Evolutionary conservation across 2,329 filamentous ascomycete species (phyloP).

Genomic region (Colletotrichum godetiae): DNA sequence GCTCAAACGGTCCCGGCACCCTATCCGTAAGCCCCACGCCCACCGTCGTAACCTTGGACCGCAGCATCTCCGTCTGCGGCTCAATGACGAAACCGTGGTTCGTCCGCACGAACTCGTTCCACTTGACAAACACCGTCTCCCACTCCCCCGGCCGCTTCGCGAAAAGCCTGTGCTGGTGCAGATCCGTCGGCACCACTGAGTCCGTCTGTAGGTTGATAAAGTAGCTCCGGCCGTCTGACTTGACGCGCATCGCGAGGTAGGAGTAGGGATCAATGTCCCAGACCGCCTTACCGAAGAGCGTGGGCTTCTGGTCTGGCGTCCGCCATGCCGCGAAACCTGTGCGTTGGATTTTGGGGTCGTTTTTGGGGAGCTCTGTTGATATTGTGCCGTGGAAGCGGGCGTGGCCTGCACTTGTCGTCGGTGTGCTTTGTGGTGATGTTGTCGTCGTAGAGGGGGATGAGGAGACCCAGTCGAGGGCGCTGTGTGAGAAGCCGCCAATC

Average conservation of each 20-base stretch:
- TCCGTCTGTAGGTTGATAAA: constrained; percentile 97
- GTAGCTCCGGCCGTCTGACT: constrained; percentile 91
- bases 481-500: constrained; percentile 87
- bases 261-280: constrained; percentile 93
- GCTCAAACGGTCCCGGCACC: constrained; percentile 86
- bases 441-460: constrained; percentile 35
- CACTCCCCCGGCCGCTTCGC: constrained; percentile 83
- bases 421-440: constrained; percentile 29
- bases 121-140: constrained; percentile 94
- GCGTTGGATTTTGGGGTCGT: constrained; percentile 79
- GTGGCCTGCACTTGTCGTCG: constrained; percentile 57
- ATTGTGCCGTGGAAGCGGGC: constrained; percentile 89
- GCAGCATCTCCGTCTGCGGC: constrained; percentile 89
- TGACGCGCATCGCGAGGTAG: constrained; percentile 88
- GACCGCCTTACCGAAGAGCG: constrained; percentile 85
- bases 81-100: constrained; percentile 93
- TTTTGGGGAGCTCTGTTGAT: constrained; percentile 82
- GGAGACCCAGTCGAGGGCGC: constrained; percentile 74
- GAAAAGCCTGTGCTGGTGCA: constrained; percentile 94
- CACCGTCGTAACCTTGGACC: constrained; percentile 85
- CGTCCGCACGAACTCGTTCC: constrained; percentile 93
- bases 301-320: constrained; percentile 80
- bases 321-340: constrained; percentile 92
- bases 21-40: constrained; percentile 92
- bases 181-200: constrained; percentile 90